A percentile compares a stretch with the other conserved stretches of the same genome.
Evolutionary conservation across 2,329 filamentous ascomycete species (phyloP).

Genomic region (Aspergillus luchuensis): DNA sequence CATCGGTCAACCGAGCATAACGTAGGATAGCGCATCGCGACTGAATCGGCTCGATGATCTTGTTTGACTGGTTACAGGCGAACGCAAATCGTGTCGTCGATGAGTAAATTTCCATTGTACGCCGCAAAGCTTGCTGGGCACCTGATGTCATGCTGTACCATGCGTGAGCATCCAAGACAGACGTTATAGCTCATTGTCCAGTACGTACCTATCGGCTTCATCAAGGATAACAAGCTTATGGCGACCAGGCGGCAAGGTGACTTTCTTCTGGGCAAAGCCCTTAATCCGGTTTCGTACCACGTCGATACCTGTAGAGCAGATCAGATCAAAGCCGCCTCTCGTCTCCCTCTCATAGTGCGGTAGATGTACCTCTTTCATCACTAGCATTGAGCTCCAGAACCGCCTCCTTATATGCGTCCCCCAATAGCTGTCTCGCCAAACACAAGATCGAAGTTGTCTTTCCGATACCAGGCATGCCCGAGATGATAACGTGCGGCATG

Average conservation of each 20-base stretch:
- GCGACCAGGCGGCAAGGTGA: constrained; percentile 83
- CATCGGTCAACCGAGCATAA: constrained; percentile 89
- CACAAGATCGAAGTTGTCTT: constrained; percentile 97
- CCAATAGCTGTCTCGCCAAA: constrained; percentile 85
- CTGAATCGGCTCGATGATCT: constrained; percentile 98
- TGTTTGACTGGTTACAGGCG: constrained; percentile 97
- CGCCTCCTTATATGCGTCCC: constrained; percentile 94
- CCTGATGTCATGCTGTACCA: constrained; percentile 79
- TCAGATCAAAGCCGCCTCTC: constrained; percentile 2
- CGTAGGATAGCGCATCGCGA: constrained; percentile 94
- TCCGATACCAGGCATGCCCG: constrained; percentile 98
- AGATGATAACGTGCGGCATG: constrained; percentile 99
- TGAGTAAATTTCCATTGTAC: constrained; percentile 99
- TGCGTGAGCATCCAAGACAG: constrained; percentile 2
- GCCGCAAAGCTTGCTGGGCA: constrained; percentile 88
- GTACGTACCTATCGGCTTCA: constrained; percentile 76
- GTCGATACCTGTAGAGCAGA: constrained; percentile 70
- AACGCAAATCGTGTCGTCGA: constrained; percentile 96
- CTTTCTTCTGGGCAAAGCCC: constrained; percentile 98
- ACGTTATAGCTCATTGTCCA: neutral
- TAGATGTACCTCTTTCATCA: constrained; percentile 75
- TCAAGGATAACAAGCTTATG: constrained; percentile 98
- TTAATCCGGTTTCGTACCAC: constrained; percentile 98
- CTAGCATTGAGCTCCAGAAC: constrained; percentile 95
- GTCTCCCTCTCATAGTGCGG: neutral